phyloP scores from a whole-genome alignment of 768 basidiomycete species.

The Naganishia randhawae region DNA sequence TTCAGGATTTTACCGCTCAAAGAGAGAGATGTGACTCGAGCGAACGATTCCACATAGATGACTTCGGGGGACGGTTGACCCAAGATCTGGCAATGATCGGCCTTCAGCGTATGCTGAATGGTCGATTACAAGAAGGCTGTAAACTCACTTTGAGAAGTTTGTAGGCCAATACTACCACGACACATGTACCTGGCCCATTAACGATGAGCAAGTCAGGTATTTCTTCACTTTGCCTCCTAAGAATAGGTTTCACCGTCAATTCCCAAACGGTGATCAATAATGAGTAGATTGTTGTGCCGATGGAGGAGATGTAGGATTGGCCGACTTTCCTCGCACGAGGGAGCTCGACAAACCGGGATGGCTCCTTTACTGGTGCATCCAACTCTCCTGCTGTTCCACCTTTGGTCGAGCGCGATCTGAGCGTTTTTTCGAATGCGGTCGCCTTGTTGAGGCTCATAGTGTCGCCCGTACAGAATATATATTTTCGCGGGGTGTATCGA shows the following conservation, averaged over 20 bases:
- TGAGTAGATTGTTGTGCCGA: constrained; percentile 63
- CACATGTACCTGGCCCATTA: constrained; percentile 94
- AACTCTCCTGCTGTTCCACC: constrained; percentile 11
- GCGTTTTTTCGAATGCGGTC: constrained; percentile 59
- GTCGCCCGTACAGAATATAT: constrained; percentile 80
- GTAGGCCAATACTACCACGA: constrained; percentile 67
- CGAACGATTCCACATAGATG: constrained; percentile 91
- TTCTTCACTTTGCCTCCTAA: constrained; percentile 18
- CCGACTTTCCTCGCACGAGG: constrained; percentile 86
- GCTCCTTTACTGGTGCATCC: not conserved
- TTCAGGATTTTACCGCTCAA: constrained; percentile 77
- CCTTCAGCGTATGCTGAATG: not conserved
- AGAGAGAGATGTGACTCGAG: constrained; percentile 74
- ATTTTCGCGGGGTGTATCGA: constrained; percentile 72
- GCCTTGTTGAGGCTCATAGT: constrained; percentile 71
- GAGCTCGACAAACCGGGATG: constrained; percentile 62
- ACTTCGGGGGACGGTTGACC: constrained; percentile 67
- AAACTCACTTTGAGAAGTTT: constrained; percentile 67
- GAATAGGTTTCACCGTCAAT: constrained; percentile 29
- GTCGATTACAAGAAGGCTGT: not conserved
- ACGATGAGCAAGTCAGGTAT: constrained; percentile 72
- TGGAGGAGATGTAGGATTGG: constrained; percentile 69
- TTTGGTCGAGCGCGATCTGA: constrained; percentile 31
- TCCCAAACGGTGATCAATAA: constrained; percentile 58
- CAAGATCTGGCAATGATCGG: constrained; percentile 60